Evolutionary conservation across 192 early-diverging fungal genomes (phyloP), one percentile per base, ranked within the genome.

Genomic region (Coemansia sp.): DNA sequence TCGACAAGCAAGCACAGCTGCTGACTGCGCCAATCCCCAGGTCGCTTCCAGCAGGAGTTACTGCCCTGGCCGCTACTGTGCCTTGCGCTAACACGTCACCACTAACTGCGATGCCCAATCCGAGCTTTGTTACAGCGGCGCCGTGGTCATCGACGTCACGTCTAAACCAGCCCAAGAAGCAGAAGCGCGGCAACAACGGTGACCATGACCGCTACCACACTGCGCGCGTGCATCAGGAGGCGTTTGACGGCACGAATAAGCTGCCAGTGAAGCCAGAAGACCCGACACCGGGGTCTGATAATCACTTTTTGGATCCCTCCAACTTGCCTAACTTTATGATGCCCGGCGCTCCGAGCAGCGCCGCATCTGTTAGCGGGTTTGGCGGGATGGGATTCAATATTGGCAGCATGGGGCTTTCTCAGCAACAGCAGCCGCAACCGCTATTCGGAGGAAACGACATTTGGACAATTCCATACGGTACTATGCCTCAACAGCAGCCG

Each of bases 161-260:
- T 19, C 32, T 41, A 50, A 50, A 32, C 9, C 51, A 49, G 31
- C 25, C 59, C 44, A 78, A 58, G 55, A 69, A 66, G 62, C 65
- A 67, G 55, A 79, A 79, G 71, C 57, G 60, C 27, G 41, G 27
- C 4, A 38, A 52, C 18, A 34, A 22, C 31, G 50, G 56, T 50
- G 67, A 56, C 57, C n/a, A 14, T 27, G 65, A 62, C 50, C 56
- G 66, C 28, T 72, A 57, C 59, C 58, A 62, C 48, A 58, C 60
- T 21, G 76, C 76, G 54, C 76, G 76, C 22, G 76, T 79, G 30
- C 71, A 79, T 57, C 71, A 79, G 30, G 76, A 73, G 52, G 71
- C 76, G 12, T 79, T 79, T 28, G 76, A 79, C 44, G 76, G 76
- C 51, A 73, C 76, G n/a, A 73, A 79, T 53, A 70, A 69, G 67